Base-by-base conservation (phyloP, 495 filamentous ascomycete genomes). In the Talaromyces nanjingensis region DNA sequence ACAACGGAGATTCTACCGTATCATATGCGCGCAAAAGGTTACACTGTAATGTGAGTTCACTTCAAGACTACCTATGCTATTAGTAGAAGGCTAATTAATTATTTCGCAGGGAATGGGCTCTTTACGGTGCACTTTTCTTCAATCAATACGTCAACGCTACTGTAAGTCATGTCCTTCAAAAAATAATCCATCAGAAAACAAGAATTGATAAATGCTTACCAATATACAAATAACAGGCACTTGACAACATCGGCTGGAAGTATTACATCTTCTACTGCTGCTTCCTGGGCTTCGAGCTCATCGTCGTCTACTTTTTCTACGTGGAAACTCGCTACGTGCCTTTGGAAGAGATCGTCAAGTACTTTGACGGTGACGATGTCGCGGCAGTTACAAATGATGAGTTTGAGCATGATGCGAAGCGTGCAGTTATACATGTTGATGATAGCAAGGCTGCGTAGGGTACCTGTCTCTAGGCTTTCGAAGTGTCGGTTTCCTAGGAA, bases 1-100 rank as follows among this genome's bases (percentile, higher is more conserved):
- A 77, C 79, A 2, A 76, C 86, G n/a, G 87, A 89, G 74, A 83
- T 90, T 24, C 72, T 87, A 14, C 86, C 86, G 0, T 91, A 83
- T 75, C 79, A 82, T 57, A 77, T 89, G 56, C 82, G 86, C 7
- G 85, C 86, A 25, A 91, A 88, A 74, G 86, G 86, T 24, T 56
- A 56, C 11, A 56, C 53, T 29, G 53, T 56, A 3, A 56, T 56
- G 53, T 56, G 11, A 56, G 6, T 56, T 56, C 53, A 20, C 3
- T 54, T 54, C 11, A 24, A 11, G 2, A 8, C n/a, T 54, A 22
- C 22, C 6, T 24, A 1, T 6, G 16, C 4, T 9, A 16, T 2
- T 49, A 9, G 0, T 5, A 49, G n/a, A 49, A 49, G 16, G 16
- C n/a, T 18, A 2, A 20, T 20, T 20, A 2, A 56, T 22, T 31